phyloP scores from a whole-genome alignment of 1,284 basidiomycete genomes.

The Puccinia coronata region DNA sequence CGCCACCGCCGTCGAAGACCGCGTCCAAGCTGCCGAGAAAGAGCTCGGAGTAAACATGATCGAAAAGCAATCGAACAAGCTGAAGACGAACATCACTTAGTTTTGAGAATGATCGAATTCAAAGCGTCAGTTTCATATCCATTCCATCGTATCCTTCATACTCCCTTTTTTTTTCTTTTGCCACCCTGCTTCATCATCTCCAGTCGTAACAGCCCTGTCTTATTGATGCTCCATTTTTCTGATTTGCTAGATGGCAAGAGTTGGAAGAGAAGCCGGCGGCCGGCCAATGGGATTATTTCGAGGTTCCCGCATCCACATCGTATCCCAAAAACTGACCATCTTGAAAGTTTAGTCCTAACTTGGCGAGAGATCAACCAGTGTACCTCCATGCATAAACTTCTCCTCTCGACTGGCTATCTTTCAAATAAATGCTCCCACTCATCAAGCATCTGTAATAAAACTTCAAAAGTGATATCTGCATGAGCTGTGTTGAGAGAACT shows the following conservation, averaged over 20 bases:
- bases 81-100: conserved; percentile 75
- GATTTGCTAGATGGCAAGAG: conserved; percentile 74
- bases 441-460: too few relatives aligned
- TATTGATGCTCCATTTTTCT: too few relatives aligned
- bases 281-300: conserved; percentile 82
- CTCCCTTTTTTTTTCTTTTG: neutral
- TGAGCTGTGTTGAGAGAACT: too few relatives aligned
- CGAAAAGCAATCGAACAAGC: conserved; percentile 75
- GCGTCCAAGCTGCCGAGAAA: conserved; percentile 65
- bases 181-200: neutral
- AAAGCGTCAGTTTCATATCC: conserved; percentile 74
- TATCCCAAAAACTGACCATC: conserved; percentile 36
- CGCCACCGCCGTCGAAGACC: conserved; percentile 50
- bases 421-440: too few relatives aligned
- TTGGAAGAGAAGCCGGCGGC: conserved; percentile 75
- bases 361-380: too few relatives aligned
- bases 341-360: neutral
- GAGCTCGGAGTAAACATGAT: conserved; percentile 71
- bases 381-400: too few relatives aligned
- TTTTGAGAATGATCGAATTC: conserved; percentile 85
- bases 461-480: too few relatives aligned
- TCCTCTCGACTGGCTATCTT: too few relatives aligned
- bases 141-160: neutral
- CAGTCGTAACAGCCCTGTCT: too few relatives aligned
- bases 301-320: conserved; percentile 38